Evolutionary conservation across 148 eudicot species (phyloP).

Genomic region (Chenopodium album): DNA sequence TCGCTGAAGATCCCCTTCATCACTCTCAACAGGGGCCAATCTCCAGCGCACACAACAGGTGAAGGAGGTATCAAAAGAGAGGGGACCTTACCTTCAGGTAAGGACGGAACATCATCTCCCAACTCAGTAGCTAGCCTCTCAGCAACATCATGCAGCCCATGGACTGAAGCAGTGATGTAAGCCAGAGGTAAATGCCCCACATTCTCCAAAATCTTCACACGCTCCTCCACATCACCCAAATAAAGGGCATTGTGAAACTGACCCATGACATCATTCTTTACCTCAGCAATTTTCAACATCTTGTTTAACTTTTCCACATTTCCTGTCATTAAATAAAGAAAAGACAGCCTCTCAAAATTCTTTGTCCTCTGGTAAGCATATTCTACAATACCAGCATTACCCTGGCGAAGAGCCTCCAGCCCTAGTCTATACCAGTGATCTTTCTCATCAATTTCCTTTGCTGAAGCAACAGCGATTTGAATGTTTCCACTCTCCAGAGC

Average conservation of each 20-base stretch:
- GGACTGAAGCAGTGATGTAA: conserved; percentile 65
- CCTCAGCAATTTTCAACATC: conserved; percentile 83
- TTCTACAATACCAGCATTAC: conserved; percentile 73
- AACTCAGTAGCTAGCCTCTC: conserved; percentile 56
- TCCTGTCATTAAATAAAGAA: conserved; percentile 70
- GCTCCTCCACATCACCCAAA: conserved; percentile 67
- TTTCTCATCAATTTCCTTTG: conserved; percentile 78
- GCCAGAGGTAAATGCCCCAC: conserved; percentile 78
- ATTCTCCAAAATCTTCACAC: conserved; percentile 64
- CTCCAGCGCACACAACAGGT: conserved; percentile 58
- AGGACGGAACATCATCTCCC: conserved; percentile 56
- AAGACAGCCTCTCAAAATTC: conserved; percentile 74
- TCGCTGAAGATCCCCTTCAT: conserved; percentile 70
- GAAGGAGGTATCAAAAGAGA: conserved; percentile 65
- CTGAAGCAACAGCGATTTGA: conserved; percentile 77
- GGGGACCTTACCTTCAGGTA: conserved; percentile 51
- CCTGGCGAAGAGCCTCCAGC: conserved; percentile 85
- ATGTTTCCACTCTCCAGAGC: conserved; percentile 77
- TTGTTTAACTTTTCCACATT: conserved; percentile 58
- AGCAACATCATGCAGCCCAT: conserved; percentile 58
- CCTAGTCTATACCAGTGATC: conserved; percentile 82
- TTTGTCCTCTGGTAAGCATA: conserved; percentile 78
- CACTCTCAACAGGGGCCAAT: conserved; percentile 77
- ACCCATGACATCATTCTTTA: conserved; percentile 77
- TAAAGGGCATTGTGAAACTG: conserved; percentile 80